phyloP scores from a whole-genome alignment of 495 filamentous ascomycete genomes.

The Collariella sp. region DNA sequence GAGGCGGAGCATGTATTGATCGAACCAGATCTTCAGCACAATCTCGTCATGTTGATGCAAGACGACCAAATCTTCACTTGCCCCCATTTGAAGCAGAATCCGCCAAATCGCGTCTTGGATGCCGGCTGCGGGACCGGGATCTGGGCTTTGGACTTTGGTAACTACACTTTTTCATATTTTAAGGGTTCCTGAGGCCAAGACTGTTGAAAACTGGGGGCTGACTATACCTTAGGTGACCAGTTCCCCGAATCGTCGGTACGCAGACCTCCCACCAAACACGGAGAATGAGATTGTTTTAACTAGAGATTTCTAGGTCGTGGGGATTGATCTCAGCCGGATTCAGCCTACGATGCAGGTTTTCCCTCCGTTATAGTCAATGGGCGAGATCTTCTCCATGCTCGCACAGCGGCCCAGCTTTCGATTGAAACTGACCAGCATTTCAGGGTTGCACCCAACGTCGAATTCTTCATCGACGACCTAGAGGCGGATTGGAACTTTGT shows the following conservation, averaged over 20 bases:
- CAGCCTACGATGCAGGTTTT: conserved; percentile 24
- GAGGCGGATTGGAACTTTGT: conserved; percentile 40
- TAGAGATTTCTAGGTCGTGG: conserved; percentile 38
- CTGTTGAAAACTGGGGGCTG: too few relatives aligned
- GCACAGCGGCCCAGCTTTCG: too few relatives aligned
- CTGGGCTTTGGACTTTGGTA: conserved; percentile 44
- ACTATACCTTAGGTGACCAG: too few relatives aligned
- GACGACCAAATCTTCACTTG: conserved; percentile 3
- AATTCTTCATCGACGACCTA: conserved; percentile 42
- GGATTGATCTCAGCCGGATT: conserved; percentile 35
- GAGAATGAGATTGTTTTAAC: too few relatives aligned
- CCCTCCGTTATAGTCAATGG: too few relatives aligned
- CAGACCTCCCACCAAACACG: too few relatives aligned
- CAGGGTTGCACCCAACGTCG: conserved; percentile 41
- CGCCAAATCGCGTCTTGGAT: conserved; percentile 38
- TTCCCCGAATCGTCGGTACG: too few relatives aligned
- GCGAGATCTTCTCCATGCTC: too few relatives aligned
- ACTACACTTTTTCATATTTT: too few relatives aligned
- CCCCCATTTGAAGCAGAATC: not conserved
- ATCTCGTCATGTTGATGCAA: conserved; percentile 4
- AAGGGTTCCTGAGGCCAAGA: too few relatives aligned
- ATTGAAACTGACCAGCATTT: too few relatives aligned
- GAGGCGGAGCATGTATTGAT: not conserved
- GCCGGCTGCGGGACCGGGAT: conserved; percentile 44
- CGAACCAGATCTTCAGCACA: conserved; percentile 3